phyloP scores from a whole-genome alignment of 1,284 basidiomycete species.

The Stygiomarasmius scandens region DNA sequence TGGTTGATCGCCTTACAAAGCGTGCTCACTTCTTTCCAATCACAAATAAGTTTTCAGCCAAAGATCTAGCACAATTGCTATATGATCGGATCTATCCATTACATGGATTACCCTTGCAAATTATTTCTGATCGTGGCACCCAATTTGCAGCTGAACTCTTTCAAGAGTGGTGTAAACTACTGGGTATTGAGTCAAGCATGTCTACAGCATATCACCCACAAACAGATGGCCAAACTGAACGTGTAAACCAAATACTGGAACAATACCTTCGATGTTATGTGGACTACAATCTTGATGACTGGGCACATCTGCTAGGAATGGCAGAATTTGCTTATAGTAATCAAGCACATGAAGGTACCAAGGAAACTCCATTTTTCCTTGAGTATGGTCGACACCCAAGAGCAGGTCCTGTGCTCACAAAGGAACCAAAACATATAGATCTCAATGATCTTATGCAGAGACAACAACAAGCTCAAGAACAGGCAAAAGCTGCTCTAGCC shows the following conservation, averaged over 20 bases:
- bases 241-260: no score
- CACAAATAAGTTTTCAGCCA: no score
- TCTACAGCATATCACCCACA: constrained; percentile 40
- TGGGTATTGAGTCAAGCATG: constrained; percentile 27
- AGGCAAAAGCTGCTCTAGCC: no score
- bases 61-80: no score
- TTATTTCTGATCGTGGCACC: constrained; percentile 22
- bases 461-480: no score
- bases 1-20: not conserved
- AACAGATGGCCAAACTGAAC: no score
- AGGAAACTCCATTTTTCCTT: constrained; percentile 17
- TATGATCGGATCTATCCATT: no score
- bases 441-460: no score
- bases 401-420: constrained; percentile 20
- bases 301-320: constrained; percentile 16
- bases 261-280: no score
- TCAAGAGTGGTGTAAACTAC: constrained; percentile 23
- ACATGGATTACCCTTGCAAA: no score
- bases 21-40: not conserved
- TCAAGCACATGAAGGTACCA: constrained; percentile 15
- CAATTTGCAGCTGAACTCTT: constrained; percentile 38
- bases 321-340: constrained; percentile 22
- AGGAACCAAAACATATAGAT: no score
- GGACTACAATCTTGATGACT: constrained; percentile 23
- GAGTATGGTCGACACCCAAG: constrained; percentile 12